Base-by-base conservation (phyloP, 2,329 filamentous ascomycete genomes). In the Colletotrichum spaethianum region DNA sequence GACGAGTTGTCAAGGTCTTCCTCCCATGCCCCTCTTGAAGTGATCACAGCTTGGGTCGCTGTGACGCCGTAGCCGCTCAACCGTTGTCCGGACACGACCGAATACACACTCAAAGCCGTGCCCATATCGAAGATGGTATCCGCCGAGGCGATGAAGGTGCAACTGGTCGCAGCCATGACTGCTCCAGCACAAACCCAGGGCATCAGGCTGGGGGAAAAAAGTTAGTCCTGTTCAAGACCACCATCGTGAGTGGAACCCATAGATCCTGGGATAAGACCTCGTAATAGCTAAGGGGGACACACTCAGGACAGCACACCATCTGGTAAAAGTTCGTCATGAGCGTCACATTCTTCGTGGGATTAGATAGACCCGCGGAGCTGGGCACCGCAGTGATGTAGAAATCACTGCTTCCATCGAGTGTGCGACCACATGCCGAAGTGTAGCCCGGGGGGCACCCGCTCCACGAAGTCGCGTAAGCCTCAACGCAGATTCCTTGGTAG, bases 381-480 rank as follows among this genome's bases (percentile, higher is more conserved):
- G 20, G 11, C 23, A 3, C 16, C 56, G 9, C 11, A 6, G 38
- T 40, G 16, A n/a, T 18, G 20, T 11, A 31, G n/a, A 26, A 6
- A 5, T 6, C 4, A 40, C 2, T 9, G 38, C 12, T 18, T 18
- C 8, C 8, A 14, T 18, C 55, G 23, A n/a, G 8, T 4, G 16
- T 28, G 8, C n/a, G 5, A 12, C 36, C n/a, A 6, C 56, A 59
- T 4, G 44, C 62, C 18, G 46, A 28, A 0, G 62, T 55, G 44
- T 48, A 70, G 40, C 62, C 67, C 28, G 26, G 16, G n/a, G 67
- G 67, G 23, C 67, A 70, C 33, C 36, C 62, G 31, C 38, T 23
- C 36, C 46, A 40, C n/a, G 40, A 8, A 36, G 14, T 36, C 2
- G 62, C 55, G 36, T 44, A 36, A 2, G 33, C 16, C 11, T 12